Percentiles rank a stretch among this genome's conserved stretches.
Evolutionary conservation across 2,329 filamentous ascomycete genomes (phyloP).

Genomic region (Pseudopyricularia javanii): DNA sequence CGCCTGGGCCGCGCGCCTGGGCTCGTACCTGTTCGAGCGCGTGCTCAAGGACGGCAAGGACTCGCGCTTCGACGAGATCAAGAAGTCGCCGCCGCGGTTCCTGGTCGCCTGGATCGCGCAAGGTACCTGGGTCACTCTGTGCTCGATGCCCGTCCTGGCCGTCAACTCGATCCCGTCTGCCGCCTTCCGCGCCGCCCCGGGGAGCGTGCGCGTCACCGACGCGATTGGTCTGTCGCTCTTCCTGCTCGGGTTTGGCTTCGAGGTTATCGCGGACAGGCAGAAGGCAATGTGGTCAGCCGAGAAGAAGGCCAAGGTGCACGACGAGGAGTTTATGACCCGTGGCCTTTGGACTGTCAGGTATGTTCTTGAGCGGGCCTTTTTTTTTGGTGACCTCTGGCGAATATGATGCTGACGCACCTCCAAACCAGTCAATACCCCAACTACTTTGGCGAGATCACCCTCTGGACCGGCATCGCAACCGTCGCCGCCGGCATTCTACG

Average conservation of each 20-base stretch:
- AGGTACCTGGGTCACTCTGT: conserved; percentile 57
- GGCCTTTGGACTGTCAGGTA: conserved; percentile 48
- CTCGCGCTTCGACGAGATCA: conserved; percentile 30
- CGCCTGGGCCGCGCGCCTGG: conserved; percentile 51
- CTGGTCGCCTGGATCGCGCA: conserved; percentile 34
- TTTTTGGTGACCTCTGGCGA: neutral
- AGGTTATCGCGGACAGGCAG: conserved; percentile 50
- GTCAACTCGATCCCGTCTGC: conserved; percentile 48
- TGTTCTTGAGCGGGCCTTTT: conserved; percentile 5
- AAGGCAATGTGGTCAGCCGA: conserved; percentile 49
- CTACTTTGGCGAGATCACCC: conserved; percentile 59
- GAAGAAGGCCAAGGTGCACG: conserved; percentile 52
- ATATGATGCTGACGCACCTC: neutral
- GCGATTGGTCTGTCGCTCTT: conserved; percentile 35
- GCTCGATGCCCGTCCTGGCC: conserved; percentile 50
- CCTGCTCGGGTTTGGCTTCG: conserved; percentile 44
- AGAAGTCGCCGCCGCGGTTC: conserved; percentile 21
- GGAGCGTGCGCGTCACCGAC: conserved; percentile 18
- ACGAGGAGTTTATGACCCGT: conserved; percentile 51
- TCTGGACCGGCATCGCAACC: conserved; percentile 58
- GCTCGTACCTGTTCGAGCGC: conserved; percentile 50
- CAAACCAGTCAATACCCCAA: conserved; percentile 49
- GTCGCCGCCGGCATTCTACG: conserved; percentile 43
- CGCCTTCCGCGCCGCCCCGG: conserved; percentile 34
- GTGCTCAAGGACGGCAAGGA: conserved; percentile 48